phyloP scores from a whole-genome alignment of 257 asterid genomes.

The Coffea eugenioides region DNA sequence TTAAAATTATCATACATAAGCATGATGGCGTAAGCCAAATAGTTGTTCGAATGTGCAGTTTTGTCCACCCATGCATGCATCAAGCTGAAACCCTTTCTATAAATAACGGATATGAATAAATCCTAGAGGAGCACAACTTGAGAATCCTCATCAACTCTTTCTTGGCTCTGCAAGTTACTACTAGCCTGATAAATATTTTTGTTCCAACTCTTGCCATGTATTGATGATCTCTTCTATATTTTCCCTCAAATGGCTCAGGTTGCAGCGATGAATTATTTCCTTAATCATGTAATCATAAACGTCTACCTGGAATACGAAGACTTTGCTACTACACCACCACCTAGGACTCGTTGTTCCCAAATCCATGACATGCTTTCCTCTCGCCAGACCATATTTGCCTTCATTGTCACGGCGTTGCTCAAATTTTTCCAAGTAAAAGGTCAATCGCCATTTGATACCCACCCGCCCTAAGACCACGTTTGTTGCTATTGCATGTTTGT shows the following conservation, averaged over 20 bases:
- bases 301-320: neutral
- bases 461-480: slow-evolving; percentile 2
- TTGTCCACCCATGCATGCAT: too few relatives aligned
- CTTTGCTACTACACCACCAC: neutral
- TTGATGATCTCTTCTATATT: neutral
- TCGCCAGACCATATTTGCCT: neutral
- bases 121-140: neutral
- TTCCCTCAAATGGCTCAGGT: neutral
- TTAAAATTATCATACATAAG: neutral
- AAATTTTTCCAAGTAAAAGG: neutral
- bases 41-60: neutral
- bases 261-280: neutral
- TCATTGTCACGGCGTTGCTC: neutral
- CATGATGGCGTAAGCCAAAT: neutral
- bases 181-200: neutral
- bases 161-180: neutral
- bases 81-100: too few relatives aligned
- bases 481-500: neutral
- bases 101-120: too few relatives aligned
- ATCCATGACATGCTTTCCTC: neutral
- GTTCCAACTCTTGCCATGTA: neutral
- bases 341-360: neutral
- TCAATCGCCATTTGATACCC: slow-evolving; percentile 19
- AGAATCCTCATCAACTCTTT: neutral
- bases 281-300: neutral